Conservation (phyloP, 768 basidiomycete genomes). For the Boletellus ananas region DNA sequence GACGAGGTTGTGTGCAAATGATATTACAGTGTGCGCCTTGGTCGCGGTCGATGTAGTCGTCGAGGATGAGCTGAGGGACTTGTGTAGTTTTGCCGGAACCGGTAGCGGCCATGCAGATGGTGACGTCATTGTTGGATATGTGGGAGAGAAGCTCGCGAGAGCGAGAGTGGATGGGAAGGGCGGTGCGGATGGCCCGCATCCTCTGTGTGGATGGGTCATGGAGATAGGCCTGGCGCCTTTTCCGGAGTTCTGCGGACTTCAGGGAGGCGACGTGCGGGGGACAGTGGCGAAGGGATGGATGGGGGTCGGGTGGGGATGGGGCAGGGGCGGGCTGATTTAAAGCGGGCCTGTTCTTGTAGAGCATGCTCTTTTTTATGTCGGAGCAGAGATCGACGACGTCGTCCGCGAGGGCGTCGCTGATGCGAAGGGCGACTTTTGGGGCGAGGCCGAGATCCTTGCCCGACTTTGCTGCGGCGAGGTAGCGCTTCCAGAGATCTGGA, state of each 20-base stretch:
- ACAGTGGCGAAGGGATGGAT: conserved; percentile 24
- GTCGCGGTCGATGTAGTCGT: conserved; percentile 73
- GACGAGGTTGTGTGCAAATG: conserved; percentile 89
- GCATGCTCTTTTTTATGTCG: conserved; percentile 57
- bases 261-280: conserved; percentile 32
- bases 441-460: conserved; percentile 71
- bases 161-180: conserved; percentile 74
- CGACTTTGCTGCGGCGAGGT: conserved; percentile 53
- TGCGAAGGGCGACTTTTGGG: conserved; percentile 62
- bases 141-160: conserved; percentile 63
- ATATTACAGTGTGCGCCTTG: conserved; percentile 85
- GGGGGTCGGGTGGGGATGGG: conserved; percentile 1
- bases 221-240: conserved; percentile 57
- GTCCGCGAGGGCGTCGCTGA: conserved; percentile 61
- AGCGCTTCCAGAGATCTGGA: conserved; percentile 71
- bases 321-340: conserved; percentile 10
- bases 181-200: conserved; percentile 63
- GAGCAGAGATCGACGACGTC: conserved; percentile 66
- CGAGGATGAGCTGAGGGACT: conserved; percentile 88
- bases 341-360: conserved; percentile 65
- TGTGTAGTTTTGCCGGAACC: conserved; percentile 96
- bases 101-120: conserved; percentile 85
- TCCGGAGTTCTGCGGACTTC: conserved; percentile 58
- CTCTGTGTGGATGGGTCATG: conserved; percentile 52
- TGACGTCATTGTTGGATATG: conserved; percentile 76